Evolutionary conservation across 1,139 yeast genomes (phyloP).

Genomic region (Petasospora fabianii): DNA sequence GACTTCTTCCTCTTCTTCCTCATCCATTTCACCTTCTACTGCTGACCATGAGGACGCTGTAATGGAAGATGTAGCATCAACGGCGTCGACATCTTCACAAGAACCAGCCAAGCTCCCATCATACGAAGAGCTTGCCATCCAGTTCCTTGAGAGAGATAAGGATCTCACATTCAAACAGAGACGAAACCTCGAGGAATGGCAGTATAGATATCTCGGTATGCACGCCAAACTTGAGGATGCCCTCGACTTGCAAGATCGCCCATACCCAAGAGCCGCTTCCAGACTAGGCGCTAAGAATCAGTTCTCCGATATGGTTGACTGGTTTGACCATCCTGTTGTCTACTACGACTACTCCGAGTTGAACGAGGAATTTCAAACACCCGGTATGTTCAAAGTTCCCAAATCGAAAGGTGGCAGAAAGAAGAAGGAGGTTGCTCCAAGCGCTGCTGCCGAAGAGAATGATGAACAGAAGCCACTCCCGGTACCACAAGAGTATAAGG

Average conservation of each 20-base stretch:
- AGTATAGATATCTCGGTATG: conserved; percentile 74
- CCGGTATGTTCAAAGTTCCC: conserved; percentile 11
- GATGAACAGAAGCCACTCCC: conserved; percentile 31
- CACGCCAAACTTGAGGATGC: conserved; percentile 78
- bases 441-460: conserved; percentile 19
- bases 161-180: conserved; percentile 42
- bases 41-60: neutral
- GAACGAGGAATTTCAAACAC: conserved; percentile 22
- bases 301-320: conserved; percentile 61
- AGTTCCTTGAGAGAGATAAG: conserved; percentile 46
- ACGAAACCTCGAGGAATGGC: conserved; percentile 67
- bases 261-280: conserved; percentile 80
- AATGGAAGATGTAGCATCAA: conserved; percentile 4
- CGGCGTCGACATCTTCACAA: neutral
- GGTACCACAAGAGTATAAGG: conserved; percentile 46
- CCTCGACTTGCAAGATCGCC: conserved; percentile 73
- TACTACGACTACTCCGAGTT: conserved; percentile 50
- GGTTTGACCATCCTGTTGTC: conserved; percentile 62
- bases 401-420: conserved; percentile 24
- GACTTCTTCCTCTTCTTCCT: neutral
- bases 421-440: conserved; percentile 9
- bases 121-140: conserved; percentile 58
- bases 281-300: conserved; percentile 76
- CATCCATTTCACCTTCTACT: neutral
- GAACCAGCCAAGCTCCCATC: conserved; percentile 38